Base-by-base conservation (phyloP, 148 eudicot genomes). In the Persicaria tinctoria region DNA sequence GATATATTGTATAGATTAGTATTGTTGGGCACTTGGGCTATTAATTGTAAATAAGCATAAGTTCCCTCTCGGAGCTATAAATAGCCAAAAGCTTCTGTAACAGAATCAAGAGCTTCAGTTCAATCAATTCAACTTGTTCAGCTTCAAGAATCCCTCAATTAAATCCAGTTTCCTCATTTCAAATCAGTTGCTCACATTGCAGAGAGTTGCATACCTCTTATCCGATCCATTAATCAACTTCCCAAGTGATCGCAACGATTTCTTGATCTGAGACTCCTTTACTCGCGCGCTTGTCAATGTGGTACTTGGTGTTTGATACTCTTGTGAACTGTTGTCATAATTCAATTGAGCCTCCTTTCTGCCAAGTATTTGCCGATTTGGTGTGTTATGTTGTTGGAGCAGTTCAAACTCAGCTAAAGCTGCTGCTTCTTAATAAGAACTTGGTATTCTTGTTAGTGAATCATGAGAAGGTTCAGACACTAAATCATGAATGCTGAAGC, bases 181-280 rank as follows among this genome's bases (percentile, higher is more conserved):
- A n/a, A n/a, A n/a, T 77, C 86, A 71, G 70, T 41, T 38, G 38
- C 46, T 11, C 17, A 11, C 12, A 51, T 8, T 74, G 45, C 46
- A 47, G 18, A 53, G 7, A 47, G 50, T 73, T 12, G 72, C 51
- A 45, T 79, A 91, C 98, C 89, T 88, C 79, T 87, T 94, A 46
- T 95, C 99, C 3, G 97, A 85, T 72, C 99, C 96, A 51, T 86
- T 86, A 55, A 95, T 89, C 73, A 95, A 79, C 81, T 86, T 95
- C 78, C 98, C 97, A 49, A 95, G 86, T 8, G 89, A 84, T 51
- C 93, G 83, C 48, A 95, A 82, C 9, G 98, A 95, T 85, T 86
- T 94, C 82, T 77, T 87, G 72, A 95, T 82, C 6, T 95, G 98
- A 70, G 98, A 92, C 20, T 83, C 83, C 68, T 94, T 94, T 70